Conservation (phyloP, 1,284 basidiomycete genomes). For the Sporisorium graminicola region DNA sequence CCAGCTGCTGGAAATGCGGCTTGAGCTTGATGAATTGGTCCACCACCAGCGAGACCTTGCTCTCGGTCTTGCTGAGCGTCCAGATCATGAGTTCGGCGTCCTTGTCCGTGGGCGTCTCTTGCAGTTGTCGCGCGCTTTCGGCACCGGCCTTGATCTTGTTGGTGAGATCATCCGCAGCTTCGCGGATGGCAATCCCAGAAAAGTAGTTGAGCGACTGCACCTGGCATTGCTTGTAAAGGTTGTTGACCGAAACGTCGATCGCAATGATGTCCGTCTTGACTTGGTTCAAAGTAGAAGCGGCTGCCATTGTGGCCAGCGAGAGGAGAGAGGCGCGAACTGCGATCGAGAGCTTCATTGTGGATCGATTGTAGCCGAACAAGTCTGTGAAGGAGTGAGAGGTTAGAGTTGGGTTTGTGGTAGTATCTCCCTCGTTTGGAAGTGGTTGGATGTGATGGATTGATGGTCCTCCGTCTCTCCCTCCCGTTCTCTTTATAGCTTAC, state of each 20-base stretch:
- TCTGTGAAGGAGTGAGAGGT: neutral
- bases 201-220: conserved; percentile 9
- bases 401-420: neutral
- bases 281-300: conserved; percentile 16
- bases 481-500: neutral
- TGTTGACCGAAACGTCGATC: conserved; percentile 10
- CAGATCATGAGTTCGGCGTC: conserved; percentile 16
- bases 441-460: neutral
- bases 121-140: neutral
- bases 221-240: conserved; percentile 12
- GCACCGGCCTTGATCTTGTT: conserved; percentile 6
- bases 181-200: conserved; percentile 3
- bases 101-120: conserved; percentile 4
- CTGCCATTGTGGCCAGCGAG: conserved; percentile 3
- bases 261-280: conserved; percentile 15
- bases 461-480: neutral
- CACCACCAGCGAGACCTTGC: conserved; percentile 4
- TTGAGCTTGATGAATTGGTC: conserved; percentile 15
- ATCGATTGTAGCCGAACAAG: neutral
- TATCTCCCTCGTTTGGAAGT: neutral
- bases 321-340: conserved; percentile 14
- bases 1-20: conserved; percentile 21
- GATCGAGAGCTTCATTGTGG: conserved; percentile 22
- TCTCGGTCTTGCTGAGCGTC: conserved; percentile 16
- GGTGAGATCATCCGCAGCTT: conserved; percentile 14